Percentiles rank a stretch among this genome's conserved stretches.
Evolutionary conservation across 1,139 yeast genomes (phyloP).

Genomic region (Suhomyces anneliseae): DNA sequence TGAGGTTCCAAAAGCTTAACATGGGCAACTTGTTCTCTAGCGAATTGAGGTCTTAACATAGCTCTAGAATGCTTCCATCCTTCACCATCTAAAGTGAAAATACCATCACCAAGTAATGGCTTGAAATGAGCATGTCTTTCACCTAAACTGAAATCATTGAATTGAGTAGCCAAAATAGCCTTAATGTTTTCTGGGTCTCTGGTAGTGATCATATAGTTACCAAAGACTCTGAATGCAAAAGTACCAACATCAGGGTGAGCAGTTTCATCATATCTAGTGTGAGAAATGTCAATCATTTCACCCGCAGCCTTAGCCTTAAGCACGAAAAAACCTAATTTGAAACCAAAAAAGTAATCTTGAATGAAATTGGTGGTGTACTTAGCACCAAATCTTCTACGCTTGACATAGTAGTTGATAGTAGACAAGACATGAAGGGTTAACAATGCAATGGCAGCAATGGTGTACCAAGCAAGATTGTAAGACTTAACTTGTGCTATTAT

Average conservation of each 20-base stretch:
- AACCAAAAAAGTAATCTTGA: slow-evolving; percentile 16
- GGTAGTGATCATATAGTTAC: slow-evolving; percentile 16
- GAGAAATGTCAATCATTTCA: slow-evolving; percentile 12
- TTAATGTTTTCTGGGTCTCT: slow-evolving; percentile 32
- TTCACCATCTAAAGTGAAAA: slow-evolving; percentile 54
- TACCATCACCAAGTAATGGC: slow-evolving; percentile 56
- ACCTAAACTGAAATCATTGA: slow-evolving; percentile 54
- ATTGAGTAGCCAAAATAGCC: slow-evolving; percentile 45
- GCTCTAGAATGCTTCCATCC: slow-evolving; percentile 62
- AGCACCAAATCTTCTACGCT: slow-evolving; percentile 11
- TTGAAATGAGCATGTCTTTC: slow-evolving; percentile 41
- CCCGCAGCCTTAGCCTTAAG: slow-evolving; percentile 14
- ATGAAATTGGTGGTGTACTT: slow-evolving; percentile 8
- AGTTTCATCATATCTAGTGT: slow-evolving; percentile 5
- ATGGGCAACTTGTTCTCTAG: slow-evolving; percentile 55
- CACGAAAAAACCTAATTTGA: slow-evolving; percentile 7
- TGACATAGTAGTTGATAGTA: not conserved
- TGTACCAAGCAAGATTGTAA: not conserved
- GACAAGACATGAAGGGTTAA: slow-evolving; percentile 1
- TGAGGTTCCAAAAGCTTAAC: slow-evolving; percentile 51
- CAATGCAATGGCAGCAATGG: slow-evolving; percentile 1
- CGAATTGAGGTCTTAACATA: slow-evolving; percentile 59
- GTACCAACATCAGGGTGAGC: slow-evolving; percentile 13
- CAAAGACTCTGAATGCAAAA: slow-evolving; percentile 16
- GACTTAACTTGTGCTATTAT: not conserved